These are phyloP conservation scores for Ramaria rubella DNA, from an alignment of 768 basidiomycete species.

Conservation along the genomic window DNA sequence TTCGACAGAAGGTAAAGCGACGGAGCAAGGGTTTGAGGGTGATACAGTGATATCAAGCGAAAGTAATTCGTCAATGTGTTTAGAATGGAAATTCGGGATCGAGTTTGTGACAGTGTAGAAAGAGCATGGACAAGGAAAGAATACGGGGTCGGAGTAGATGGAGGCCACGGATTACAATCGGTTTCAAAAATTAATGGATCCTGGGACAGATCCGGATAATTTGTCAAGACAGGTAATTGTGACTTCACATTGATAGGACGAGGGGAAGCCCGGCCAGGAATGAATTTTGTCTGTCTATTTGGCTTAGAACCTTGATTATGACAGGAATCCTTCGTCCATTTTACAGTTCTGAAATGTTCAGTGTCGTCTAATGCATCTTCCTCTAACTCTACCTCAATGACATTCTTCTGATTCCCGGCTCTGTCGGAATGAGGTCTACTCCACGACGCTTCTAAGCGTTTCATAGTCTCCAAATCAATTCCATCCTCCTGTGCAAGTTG, in stretches of 20 bases:
- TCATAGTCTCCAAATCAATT: conserved; percentile 4
- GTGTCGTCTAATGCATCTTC: background rate
- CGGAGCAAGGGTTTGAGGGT: conserved; percentile 66
- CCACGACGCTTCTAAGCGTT: conserved; percentile 8
- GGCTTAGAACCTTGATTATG: background rate
- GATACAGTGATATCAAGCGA: conserved; percentile 55
- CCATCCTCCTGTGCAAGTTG: conserved; percentile 8
- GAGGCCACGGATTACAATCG: conserved; percentile 36
- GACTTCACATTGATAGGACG: conserved; percentile 4
- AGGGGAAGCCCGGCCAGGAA: background rate
- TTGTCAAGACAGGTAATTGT: background rate
- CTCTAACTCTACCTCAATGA: background rate
- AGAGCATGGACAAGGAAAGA: conserved; percentile 65
- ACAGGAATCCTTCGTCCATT: no score
- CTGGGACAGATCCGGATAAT: conserved; percentile 32
- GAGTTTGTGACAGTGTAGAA: conserved; percentile 52
- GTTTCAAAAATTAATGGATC: conserved; percentile 46
- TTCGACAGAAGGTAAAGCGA: conserved; percentile 80
- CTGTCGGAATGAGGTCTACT: background rate
- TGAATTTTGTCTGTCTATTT: background rate
- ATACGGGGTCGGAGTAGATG: conserved; percentile 46
- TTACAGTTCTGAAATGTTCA: no score
- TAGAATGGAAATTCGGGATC: conserved; percentile 64
- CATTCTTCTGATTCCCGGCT: background rate
- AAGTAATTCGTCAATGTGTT: conserved; percentile 70